Evolutionary conservation across 2,329 filamentous ascomycete species (phyloP).

Genomic region (Fusarium fujikuroi): DNA sequence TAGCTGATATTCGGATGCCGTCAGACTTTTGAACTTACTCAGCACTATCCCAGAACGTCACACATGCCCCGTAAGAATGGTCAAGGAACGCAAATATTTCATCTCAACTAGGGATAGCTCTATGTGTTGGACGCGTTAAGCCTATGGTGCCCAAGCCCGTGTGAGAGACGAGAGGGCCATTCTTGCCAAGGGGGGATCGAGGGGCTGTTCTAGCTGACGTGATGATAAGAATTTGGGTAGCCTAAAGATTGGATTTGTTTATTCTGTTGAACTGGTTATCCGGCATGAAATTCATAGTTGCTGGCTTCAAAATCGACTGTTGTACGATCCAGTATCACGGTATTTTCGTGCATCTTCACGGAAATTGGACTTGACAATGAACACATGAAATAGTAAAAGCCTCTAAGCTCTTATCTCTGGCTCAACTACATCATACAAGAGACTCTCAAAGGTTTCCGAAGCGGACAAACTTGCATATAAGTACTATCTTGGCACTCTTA

Average conservation of each 20-base stretch:
- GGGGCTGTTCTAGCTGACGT: neutral
- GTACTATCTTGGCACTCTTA: neutral
- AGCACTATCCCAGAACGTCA: constrained; percentile 60
- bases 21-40: constrained; percentile 39
- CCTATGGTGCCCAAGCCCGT: constrained; percentile 65
- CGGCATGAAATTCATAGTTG: neutral
- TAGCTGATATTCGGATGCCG: neutral
- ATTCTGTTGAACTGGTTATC: neutral
- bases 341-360: neutral
- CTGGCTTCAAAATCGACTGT: neutral
- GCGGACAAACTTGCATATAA: neutral
- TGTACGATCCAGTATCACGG: neutral
- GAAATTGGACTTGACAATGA: neutral
- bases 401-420: neutral
- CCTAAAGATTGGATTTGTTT: neutral
- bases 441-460: neutral
- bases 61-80: constrained; percentile 57
- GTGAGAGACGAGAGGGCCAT: constrained; percentile 60
- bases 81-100: constrained; percentile 62
- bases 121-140: constrained; percentile 32
- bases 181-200: constrained; percentile 53
- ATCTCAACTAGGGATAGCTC: constrained; percentile 52
- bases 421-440: neutral
- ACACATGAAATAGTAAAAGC: neutral
- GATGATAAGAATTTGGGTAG: neutral